Evolutionary conservation across 768 basidiomycete species (phyloP).

Genomic region (Filobasidium floriforme): DNA sequence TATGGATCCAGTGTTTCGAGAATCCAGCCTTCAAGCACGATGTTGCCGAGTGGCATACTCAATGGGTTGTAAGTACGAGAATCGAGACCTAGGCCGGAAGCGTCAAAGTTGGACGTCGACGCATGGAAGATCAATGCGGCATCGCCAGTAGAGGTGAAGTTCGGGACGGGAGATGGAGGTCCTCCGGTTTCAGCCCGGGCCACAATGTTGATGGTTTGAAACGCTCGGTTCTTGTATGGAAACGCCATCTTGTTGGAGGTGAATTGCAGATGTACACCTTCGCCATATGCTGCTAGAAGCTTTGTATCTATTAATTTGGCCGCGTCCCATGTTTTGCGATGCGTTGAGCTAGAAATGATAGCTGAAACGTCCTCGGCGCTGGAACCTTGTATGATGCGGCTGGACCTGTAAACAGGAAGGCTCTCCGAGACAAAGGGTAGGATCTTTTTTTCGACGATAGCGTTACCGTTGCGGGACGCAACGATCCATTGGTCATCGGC

Average conservation of each 20-base stretch:
- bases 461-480: slow-evolving; percentile 62
- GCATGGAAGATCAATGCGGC: slow-evolving; percentile 62
- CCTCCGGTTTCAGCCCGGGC: slow-evolving; percentile 49
- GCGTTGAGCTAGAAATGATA: slow-evolving; percentile 61
- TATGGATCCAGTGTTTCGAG: slow-evolving; percentile 94
- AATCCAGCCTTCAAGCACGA: slow-evolving; percentile 89
- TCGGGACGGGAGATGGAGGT: slow-evolving; percentile 38
- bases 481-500: slow-evolving; percentile 55
- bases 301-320: slow-evolving; percentile 60
- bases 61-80: slow-evolving; percentile 70
- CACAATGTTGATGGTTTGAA: slow-evolving; percentile 67
- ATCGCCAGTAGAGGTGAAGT: slow-evolving; percentile 22
- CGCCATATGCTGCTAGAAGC: slow-evolving; percentile 69
- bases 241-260: slow-evolving; percentile 68
- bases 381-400: slow-evolving; percentile 85
- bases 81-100: slow-evolving; percentile 56
- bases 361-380: slow-evolving; percentile 83
- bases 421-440: slow-evolving; percentile 67
- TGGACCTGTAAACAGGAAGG: slow-evolving; percentile 76
- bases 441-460: slow-evolving; percentile 68
- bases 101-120: slow-evolving; percentile 57
- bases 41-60: slow-evolving; percentile 64
- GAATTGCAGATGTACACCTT: slow-evolving; percentile 64
- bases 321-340: slow-evolving; percentile 79
- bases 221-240: slow-evolving; percentile 82